A percentile compares a stretch with the other conserved stretches of the same genome.
phyloP scores from a whole-genome alignment of 2,329 filamentous ascomycete species.

The Ascomycota sp. region DNA sequence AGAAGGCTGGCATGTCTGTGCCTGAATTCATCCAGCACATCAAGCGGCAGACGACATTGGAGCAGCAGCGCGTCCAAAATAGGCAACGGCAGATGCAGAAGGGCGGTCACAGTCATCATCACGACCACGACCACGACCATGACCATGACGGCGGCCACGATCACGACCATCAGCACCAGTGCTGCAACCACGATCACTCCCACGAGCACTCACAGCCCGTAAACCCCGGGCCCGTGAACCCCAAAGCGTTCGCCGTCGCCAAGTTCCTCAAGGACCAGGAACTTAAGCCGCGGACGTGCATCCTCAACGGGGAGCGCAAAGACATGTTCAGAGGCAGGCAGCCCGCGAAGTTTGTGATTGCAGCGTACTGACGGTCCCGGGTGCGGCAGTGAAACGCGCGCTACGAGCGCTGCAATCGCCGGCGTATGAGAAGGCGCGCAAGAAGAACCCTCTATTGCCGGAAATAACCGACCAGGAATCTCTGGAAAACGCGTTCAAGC shows the following conservation, averaged over 20 bases:
- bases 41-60: constrained; percentile 32
- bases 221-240: constrained; percentile 63
- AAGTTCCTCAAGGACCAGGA: constrained; percentile 71
- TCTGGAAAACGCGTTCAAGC: constrained; percentile 85
- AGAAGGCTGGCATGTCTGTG: constrained; percentile 66
- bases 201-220: constrained; percentile 45
- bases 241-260: constrained; percentile 72
- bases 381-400: constrained; percentile 73
- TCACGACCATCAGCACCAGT: constrained; percentile 17
- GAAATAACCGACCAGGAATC: constrained; percentile 72
- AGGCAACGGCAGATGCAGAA: constrained; percentile 21
- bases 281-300: constrained; percentile 75
- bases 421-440: constrained; percentile 72
- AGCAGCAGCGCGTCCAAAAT: constrained; percentile 27
- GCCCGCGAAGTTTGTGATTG: not conserved
- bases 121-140: constrained; percentile 8
- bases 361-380: not conserved
- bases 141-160: constrained; percentile 16
- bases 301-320: constrained; percentile 88
- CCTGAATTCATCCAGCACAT: constrained; percentile 63
- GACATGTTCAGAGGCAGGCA: constrained; percentile 82
- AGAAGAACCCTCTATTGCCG: constrained; percentile 77
- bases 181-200: constrained; percentile 10
- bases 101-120: constrained; percentile 4
- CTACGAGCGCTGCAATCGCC: constrained; percentile 76